Percentiles rank a stretch among this genome's conserved stretches.
These are phyloP conservation scores for Kluyveromyces siamensis DNA, from an alignment of 805 yeast genomes.

Conservation along the genomic window DNA sequence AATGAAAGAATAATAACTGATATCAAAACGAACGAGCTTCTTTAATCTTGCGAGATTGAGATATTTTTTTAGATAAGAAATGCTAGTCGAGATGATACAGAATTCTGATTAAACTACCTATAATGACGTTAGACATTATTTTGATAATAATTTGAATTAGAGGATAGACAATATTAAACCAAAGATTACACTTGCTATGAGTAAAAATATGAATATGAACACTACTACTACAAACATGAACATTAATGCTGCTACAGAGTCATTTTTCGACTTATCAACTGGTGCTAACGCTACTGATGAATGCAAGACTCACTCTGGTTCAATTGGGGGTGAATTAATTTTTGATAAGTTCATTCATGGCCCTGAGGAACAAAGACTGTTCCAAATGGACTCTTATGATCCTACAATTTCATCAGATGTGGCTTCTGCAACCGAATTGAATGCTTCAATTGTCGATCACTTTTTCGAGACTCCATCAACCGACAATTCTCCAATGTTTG, in stretches of 20 bases:
- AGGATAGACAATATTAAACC: background rate
- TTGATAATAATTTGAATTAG: background rate
- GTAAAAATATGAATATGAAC: background rate
- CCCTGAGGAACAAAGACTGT: slow-evolving; percentile 4
- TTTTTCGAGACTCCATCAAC: slow-evolving; percentile 29
- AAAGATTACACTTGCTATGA: background rate
- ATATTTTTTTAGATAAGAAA: background rate
- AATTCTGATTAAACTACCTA: background rate
- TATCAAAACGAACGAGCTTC: background rate
- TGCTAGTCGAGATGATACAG: background rate
- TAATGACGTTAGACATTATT: background rate
- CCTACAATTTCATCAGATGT: slow-evolving; percentile 1
- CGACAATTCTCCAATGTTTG: slow-evolving; percentile 58
- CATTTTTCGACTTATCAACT: background rate
- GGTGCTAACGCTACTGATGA: background rate
- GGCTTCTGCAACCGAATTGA: slow-evolving; percentile 28
- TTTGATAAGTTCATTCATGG: slow-evolving; percentile 19
- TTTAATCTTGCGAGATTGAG: background rate
- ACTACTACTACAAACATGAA: slow-evolving; percentile 2
- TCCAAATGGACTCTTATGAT: slow-evolving; percentile 2
- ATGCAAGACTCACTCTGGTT: background rate
- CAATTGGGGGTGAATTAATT: slow-evolving; percentile 13
- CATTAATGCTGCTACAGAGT: background rate
- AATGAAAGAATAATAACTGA: background rate
- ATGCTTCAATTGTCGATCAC: slow-evolving; percentile 58